Evolutionary conservation across 495 filamentous ascomycete genomes (phyloP).

Genomic region (Aspergillus diversus): DNA sequence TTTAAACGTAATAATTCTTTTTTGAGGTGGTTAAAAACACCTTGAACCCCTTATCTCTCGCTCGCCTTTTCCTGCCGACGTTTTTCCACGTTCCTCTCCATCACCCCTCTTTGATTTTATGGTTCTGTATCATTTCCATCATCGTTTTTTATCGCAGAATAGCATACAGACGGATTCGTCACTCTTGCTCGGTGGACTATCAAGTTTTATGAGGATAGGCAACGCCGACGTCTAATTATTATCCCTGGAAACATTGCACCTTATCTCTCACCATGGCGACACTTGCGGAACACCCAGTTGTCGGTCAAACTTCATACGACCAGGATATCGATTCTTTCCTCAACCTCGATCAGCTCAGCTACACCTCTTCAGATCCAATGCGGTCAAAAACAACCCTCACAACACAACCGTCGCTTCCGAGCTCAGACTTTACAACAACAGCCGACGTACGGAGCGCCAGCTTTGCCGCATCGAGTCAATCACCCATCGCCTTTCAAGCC

Average conservation of each 20-base stretch:
- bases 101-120: background rate
- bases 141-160: too few species aligned
- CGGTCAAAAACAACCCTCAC: constrained; percentile 44
- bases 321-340: constrained; percentile 55
- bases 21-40: background rate
- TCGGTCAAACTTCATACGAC: constrained; percentile 45
- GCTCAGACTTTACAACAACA: constrained; percentile 39
- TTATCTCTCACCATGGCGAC: constrained; percentile 40
- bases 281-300: constrained; percentile 44
- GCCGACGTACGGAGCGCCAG: constrained; percentile 44
- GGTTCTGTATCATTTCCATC: too few species aligned
- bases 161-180: too few species aligned
- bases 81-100: background rate
- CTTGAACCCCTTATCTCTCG: background rate
- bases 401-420: constrained; percentile 43
- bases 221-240: constrained; percentile 7
- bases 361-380: constrained; percentile 43
- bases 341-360: constrained; percentile 53
- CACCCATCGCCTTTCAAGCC: constrained; percentile 64
- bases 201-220: background rate
- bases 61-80: background rate
- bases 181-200: too few species aligned
- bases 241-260: constrained; percentile 7
- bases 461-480: constrained; percentile 46
- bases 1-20: constrained; percentile 4